Evolutionary conservation across 2,329 filamentous ascomycete genomes (phyloP).

Genomic region (Fusarium anguioides): DNA sequence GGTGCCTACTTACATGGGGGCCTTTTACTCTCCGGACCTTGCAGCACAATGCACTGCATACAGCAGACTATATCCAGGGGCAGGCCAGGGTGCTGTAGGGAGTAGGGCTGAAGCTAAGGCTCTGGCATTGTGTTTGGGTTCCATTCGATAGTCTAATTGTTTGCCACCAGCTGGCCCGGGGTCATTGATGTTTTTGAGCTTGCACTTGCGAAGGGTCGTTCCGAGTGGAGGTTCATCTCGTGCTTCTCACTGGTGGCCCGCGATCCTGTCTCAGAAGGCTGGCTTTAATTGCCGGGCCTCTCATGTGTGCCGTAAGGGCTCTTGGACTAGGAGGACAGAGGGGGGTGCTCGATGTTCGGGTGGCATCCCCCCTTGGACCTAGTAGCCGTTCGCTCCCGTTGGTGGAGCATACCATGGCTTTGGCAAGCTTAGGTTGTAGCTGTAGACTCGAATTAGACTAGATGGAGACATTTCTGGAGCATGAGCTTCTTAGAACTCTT

Average conservation of each 20-base stretch:
- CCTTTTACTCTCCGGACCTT: constrained; percentile 28
- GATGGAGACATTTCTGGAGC: constrained; percentile 39
- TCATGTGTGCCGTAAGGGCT: constrained; percentile 29
- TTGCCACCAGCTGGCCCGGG: constrained; percentile 47
- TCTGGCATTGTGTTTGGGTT: constrained; percentile 32
- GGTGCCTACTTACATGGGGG: constrained; percentile 14
- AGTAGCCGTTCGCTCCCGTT: constrained; percentile 46
- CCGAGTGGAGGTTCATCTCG: constrained; percentile 39
- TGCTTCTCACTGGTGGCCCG: constrained; percentile 34
- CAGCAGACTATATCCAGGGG: constrained; percentile 32
- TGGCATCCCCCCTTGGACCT: constrained; percentile 33
- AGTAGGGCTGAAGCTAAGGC: constrained; percentile 45
- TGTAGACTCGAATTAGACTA: constrained; percentile 16
- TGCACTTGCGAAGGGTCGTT: constrained; percentile 37
- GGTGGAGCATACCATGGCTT: constrained; percentile 37
- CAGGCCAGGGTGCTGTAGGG: constrained; percentile 18
- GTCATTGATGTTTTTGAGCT: constrained; percentile 40
- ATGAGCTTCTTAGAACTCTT: constrained; percentile 31
- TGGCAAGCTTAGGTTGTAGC: constrained; percentile 30
- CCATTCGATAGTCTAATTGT: constrained; percentile 34
- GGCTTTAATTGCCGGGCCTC: constrained; percentile 38
- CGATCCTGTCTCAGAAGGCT: constrained; percentile 32
- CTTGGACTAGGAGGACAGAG: constrained; percentile 20
- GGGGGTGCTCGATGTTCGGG: constrained; percentile 30
- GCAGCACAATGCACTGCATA: constrained; percentile 34